Percentiles rank a stretch among this genome's conserved stretches.
Conservation (phyloP, 352 stramenopile species). For the Globisporangium cederbergense region DNA sequence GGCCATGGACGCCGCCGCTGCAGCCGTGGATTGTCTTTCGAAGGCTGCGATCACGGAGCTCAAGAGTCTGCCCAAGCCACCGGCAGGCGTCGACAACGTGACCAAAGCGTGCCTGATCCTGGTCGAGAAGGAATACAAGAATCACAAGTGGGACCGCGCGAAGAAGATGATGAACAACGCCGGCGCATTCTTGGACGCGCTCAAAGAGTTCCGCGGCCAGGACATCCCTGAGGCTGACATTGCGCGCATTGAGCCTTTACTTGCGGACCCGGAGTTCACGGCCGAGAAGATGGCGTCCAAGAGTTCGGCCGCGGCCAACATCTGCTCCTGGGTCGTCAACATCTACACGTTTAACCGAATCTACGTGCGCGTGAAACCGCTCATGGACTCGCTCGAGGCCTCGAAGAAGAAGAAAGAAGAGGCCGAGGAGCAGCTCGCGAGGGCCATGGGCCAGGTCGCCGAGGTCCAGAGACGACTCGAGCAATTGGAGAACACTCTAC, state of each 20-base stretch:
- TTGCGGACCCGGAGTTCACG: slow-evolving; percentile 93
- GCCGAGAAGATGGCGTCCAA: slow-evolving; percentile 96
- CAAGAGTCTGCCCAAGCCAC: slow-evolving; percentile 95
- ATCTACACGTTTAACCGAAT: slow-evolving; percentile 99
- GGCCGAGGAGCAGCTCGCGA: slow-evolving; percentile 89
- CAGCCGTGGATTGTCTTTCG: slow-evolving; percentile 95
- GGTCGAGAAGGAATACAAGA: slow-evolving; percentile 98
- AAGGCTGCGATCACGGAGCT: slow-evolving; percentile 97
- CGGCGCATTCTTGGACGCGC: slow-evolving; percentile 91
- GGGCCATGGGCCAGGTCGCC: slow-evolving; percentile 91
- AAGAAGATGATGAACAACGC: slow-evolving; percentile 99
- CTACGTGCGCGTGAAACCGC: slow-evolving; percentile 98
- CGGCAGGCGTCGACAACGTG: slow-evolving; percentile 94
- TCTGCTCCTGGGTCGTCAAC: slow-evolving; percentile 98
- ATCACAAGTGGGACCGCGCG: slow-evolving; percentile 97
- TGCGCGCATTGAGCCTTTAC: slow-evolving; percentile 87
- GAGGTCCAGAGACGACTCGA: slow-evolving; percentile 92
- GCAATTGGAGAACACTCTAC: slow-evolving; percentile 91
- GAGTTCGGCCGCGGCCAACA: slow-evolving; percentile 94
- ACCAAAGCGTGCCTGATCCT: slow-evolving; percentile 96
- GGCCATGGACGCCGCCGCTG: slow-evolving; percentile 94
- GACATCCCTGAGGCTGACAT: slow-evolving; percentile 96
- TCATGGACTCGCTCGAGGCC: slow-evolving; percentile 96
- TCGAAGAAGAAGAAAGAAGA: slow-evolving; percentile 93
- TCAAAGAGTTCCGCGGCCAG: slow-evolving; percentile 93